phyloP scores from a whole-genome alignment of 148 eudicot species.

The Selenicereus undatus region DNA sequence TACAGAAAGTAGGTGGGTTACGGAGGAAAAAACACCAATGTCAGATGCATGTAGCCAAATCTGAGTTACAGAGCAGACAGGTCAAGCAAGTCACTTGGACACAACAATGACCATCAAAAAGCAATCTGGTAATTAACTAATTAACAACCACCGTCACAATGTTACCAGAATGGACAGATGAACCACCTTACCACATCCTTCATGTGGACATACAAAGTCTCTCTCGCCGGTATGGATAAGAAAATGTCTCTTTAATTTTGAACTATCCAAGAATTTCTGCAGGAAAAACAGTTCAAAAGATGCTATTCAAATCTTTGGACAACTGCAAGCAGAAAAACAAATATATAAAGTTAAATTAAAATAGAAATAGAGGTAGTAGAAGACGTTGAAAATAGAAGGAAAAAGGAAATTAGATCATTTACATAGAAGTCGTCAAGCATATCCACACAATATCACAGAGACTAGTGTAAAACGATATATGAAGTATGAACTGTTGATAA shows the following conservation, averaged over 20 bases:
- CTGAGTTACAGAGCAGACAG: background rate
- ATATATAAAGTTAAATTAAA: background rate
- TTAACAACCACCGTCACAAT: background rate
- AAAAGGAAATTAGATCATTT: background rate
- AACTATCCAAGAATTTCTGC: conserved; percentile 99
- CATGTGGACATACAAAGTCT: conserved; percentile 81
- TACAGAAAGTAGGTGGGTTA: background rate
- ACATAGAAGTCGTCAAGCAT: background rate
- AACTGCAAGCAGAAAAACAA: background rate
- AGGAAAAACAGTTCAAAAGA: conserved; percentile 11
- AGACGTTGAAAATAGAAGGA: background rate
- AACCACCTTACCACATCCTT: conserved; percentile 97
- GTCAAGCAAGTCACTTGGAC: background rate
- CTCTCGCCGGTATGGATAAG: conserved; percentile 98
- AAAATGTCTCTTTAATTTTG: conserved; percentile 89
- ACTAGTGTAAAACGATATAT: background rate
- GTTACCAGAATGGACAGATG: conserved; percentile 16
- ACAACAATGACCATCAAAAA: background rate
- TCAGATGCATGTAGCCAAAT: background rate
- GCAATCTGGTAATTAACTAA: background rate
- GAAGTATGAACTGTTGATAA: background rate
- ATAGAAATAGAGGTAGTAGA: background rate
- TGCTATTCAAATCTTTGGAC: background rate
- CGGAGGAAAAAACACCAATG: background rate
- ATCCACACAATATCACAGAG: background rate